Evolutionary conservation across 352 stramenopile species (phyloP).

Genomic region (Phytophthora syringae): DNA sequence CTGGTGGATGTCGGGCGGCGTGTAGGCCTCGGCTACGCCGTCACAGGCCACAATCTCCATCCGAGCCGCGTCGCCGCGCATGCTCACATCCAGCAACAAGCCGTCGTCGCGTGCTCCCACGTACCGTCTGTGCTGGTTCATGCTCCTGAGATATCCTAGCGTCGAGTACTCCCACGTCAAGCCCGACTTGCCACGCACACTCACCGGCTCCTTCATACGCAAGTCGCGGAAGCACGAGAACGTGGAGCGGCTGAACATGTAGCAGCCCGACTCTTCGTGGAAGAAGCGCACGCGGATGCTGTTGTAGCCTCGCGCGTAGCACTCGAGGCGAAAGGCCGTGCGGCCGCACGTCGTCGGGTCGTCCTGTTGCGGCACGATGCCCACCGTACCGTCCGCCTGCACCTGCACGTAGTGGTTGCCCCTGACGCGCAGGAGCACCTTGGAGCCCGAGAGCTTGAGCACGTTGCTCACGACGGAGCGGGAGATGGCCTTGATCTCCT

Average conservation of each 20-base stretch:
- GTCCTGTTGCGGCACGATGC: slow-evolving; percentile 53
- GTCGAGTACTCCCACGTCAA: slow-evolving; percentile 87
- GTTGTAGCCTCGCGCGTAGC: slow-evolving; percentile 85
- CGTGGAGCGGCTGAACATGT: slow-evolving; percentile 89
- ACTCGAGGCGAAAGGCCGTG: slow-evolving; percentile 78
- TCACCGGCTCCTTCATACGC: slow-evolving; percentile 75
- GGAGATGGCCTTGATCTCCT: slow-evolving; percentile 78
- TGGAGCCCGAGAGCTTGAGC: slow-evolving; percentile 61
- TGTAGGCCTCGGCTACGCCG: slow-evolving; percentile 38
- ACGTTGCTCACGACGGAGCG: slow-evolving; percentile 72
- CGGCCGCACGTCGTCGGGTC: slow-evolving; percentile 54
- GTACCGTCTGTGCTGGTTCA: slow-evolving; percentile 90
- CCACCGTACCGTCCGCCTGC: slow-evolving; percentile 54
- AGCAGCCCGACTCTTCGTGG: slow-evolving; percentile 63
- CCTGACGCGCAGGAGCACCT: slow-evolving; percentile 74
- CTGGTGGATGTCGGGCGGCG: slow-evolving; percentile 74
- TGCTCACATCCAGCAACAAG: slow-evolving; percentile 84
- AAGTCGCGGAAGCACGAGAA: slow-evolving; percentile 87
- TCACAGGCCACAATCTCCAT: slow-evolving; percentile 83
- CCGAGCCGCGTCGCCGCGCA: slow-evolving; percentile 79
- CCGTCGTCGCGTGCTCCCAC: slow-evolving; percentile 76
- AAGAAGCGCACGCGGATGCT: slow-evolving; percentile 88
- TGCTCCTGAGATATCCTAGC: slow-evolving; percentile 83
- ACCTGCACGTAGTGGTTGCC: slow-evolving; percentile 74
- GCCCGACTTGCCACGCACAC: slow-evolving; percentile 64